Percentiles rank a stretch among this genome's conserved stretches.
Evolutionary conservation across 495 filamentous ascomycete genomes (phyloP).

Genomic region (Hypoxylon intermedium): DNA sequence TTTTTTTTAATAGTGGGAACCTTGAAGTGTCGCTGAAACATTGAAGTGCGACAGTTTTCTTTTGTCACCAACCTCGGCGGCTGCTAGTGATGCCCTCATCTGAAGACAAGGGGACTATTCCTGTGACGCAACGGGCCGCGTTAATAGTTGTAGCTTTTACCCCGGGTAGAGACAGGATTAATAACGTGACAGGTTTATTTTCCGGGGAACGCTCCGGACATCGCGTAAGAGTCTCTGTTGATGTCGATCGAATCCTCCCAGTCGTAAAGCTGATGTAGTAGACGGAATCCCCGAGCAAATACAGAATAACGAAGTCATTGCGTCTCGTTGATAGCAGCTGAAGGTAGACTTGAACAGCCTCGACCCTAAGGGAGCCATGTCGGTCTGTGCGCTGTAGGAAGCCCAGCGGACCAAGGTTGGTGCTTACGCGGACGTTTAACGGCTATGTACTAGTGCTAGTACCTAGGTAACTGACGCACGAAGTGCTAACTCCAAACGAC

Average conservation of each 20-base stretch:
- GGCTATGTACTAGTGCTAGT: no score
- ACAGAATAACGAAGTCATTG: conserved; percentile 79
- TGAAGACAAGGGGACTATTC: no score
- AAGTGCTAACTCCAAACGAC: conserved; percentile 10
- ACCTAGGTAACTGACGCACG: conserved; percentile 6
- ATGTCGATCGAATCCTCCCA: conserved; percentile 93
- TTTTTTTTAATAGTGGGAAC: no score
- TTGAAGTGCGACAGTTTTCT: no score
- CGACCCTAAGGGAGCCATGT: conserved; percentile 77
- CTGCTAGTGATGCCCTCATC: no score
- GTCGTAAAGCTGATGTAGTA: conserved; percentile 78
- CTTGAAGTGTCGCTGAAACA: no score
- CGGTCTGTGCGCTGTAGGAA: conserved; percentile 77
- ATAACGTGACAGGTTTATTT: conserved; percentile 95
- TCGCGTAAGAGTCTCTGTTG: conserved; percentile 93
- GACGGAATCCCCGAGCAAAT: conserved; percentile 53
- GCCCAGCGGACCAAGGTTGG: conserved; percentile 79
- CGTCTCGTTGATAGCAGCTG: conserved; percentile 93
- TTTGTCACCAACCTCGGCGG: no score
- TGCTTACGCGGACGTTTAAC: conserved; percentile 16
- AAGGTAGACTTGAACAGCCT: conserved; percentile 85
- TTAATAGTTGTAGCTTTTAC: no score
- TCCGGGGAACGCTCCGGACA: conserved; percentile 81
- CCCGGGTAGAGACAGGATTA: conserved; percentile 67
- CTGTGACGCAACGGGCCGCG: no score